A percentile compares a stretch with the other conserved stretches of the same genome.
Evolutionary conservation across 805 yeast genomes (phyloP).

Genomic region (Monosporozyma servazzii): DNA sequence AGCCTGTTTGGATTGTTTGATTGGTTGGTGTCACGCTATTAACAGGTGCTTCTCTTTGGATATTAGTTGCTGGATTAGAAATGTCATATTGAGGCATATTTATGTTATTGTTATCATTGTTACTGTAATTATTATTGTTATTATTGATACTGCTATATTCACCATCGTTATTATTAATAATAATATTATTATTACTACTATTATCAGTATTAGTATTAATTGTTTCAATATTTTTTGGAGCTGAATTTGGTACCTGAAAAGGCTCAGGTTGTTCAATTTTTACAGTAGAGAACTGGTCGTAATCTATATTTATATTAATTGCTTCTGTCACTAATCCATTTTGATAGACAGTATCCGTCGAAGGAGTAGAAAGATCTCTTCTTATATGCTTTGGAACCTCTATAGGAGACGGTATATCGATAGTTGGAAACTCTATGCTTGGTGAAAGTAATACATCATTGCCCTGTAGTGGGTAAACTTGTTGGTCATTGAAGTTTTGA

Average conservation of each 20-base stretch:
- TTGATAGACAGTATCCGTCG: neutral
- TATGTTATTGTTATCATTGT: neutral
- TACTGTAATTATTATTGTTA: neutral
- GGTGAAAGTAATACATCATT: conserved; percentile 1
- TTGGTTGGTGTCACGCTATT: conserved; percentile 2
- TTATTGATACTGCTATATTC: neutral
- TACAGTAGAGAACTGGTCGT: neutral
- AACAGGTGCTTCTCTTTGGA: neutral
- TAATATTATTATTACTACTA: neutral
- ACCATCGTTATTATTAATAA: too few species aligned
- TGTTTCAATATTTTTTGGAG: neutral
- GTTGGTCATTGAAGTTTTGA: neutral
- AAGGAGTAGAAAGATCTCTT: neutral
- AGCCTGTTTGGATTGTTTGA: conserved; percentile 15
- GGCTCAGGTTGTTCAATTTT: neutral
- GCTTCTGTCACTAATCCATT: neutral
- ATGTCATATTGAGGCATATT: neutral
- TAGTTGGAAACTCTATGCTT: conserved; percentile 6
- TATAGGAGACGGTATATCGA: conserved; percentile 14
- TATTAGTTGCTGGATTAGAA: neutral
- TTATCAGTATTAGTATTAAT: neutral
- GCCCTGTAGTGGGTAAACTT: neutral
- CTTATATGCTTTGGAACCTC: conserved; percentile 6
- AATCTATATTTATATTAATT: neutral
- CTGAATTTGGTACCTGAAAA: neutral